Base-by-base conservation (phyloP, 495 filamentous ascomycete genomes). In the Xylaria scruposa region DNA sequence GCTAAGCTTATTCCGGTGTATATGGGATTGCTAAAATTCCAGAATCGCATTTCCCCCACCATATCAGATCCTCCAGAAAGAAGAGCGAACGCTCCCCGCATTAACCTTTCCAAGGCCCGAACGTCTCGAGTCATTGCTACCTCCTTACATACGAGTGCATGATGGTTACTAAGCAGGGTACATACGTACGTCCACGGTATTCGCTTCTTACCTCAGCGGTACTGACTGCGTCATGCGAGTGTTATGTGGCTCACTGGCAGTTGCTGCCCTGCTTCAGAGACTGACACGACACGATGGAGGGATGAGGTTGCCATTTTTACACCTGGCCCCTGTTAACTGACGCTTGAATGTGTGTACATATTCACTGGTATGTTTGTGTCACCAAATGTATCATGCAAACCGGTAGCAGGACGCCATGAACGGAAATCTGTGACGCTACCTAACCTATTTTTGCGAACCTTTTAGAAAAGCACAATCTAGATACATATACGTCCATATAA, bases 21-120 rank as follows among this genome's bases (percentile, higher is more conserved):
- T 21, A 38, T 60, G 58, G 58, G 33, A 60, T 36, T 60, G 29
- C 58, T 38, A 8, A 60, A 60, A 36, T 60, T 3, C 58, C 58
- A 60, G 58, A 19, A 60, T 60, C 31, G 58, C 58, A 59, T 31
- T 24, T 60, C 31, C 58, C 58, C 58, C 58, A 38, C 31, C 56
- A 59, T 33, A 9, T 59, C 31, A n/a, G 56, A 59, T 59, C 56
- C 56, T 59, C n/a, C 31, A 38, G 33, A 59, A 19, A 17, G 13
- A 58, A 33, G 56, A n/a, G 31, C 58, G 31, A 60, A 60, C 58
- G 24, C 29, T 38, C 58, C 58, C 58, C 58, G 58, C 58, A 60
- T 60, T 60, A 38, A 60, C 33, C 58, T 60, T 60, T 36, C 19
- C 58, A 33, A 38, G 31, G 40, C 58, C 58, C 33, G n/a, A 15